Conservation (phyloP, 202 grass and related monocot genomes). For the Sporobolus alterniflorus region DNA sequence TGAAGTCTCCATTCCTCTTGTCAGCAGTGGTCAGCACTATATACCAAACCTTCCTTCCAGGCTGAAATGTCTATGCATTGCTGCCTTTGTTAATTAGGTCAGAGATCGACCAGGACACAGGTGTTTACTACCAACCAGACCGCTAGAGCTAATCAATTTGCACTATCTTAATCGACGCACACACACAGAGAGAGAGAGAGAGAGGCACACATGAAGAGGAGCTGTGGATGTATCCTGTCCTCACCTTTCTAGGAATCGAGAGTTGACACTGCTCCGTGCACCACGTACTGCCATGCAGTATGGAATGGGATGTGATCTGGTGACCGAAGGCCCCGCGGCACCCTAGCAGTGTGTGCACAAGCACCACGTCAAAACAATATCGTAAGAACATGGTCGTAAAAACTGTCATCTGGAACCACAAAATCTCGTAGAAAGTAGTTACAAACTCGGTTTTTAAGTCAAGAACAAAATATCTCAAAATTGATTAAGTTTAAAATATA, state of each 20-base stretch:
- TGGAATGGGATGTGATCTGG: background rate
- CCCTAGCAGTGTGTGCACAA: background rate
- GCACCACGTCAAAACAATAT: background rate
- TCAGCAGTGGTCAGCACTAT: slow-evolving; percentile 9
- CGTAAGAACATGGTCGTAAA: too few relatives aligned
- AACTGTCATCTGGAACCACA: too few relatives aligned
- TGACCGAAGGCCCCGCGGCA: background rate
- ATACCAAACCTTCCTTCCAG: slow-evolving; percentile 44
- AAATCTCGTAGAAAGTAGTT: too few relatives aligned
- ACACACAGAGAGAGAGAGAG: background rate
- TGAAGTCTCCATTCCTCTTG: slow-evolving; percentile 40
- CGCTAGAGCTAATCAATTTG: slow-evolving; percentile 18
- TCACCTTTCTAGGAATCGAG: slow-evolving; percentile 22
- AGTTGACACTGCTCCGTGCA: background rate
- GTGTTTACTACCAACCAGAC: too few relatives aligned
- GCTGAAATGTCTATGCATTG: slow-evolving; percentile 29
- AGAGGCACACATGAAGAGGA: slow-evolving; percentile 21
- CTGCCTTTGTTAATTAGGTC: slow-evolving; percentile 5
- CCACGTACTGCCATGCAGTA: background rate
- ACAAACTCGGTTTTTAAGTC: too few relatives aligned
- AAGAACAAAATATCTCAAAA: too few relatives aligned
- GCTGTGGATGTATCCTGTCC: slow-evolving; percentile 1
- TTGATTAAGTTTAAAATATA: too few relatives aligned
- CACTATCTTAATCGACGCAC: slow-evolving; percentile 24
- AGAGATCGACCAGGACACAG: background rate